These are phyloP conservation scores for Ampelomyces quisqualis DNA, from an alignment of 2,329 filamentous ascomycete genomes.

Conservation along the genomic window DNA sequence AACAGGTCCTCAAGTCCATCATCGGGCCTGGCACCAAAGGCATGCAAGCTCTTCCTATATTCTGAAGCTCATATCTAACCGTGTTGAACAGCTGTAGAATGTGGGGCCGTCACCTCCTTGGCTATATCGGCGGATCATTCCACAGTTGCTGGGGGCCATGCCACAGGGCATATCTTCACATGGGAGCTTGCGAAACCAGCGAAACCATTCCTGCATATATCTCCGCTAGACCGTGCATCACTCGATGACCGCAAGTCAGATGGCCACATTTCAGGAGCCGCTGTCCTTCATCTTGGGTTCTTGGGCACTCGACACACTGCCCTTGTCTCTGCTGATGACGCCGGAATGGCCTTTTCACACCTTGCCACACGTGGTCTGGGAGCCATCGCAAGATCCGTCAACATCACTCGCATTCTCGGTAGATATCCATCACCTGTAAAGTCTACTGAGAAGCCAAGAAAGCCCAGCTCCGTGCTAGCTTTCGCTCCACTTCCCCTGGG, in stretches of 20 bases:
- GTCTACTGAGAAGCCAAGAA: slow-evolving; percentile 66
- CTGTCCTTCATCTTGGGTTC: slow-evolving; percentile 90
- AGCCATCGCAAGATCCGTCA: slow-evolving; percentile 79
- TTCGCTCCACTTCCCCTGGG: slow-evolving; percentile 89
- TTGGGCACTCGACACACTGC: slow-evolving; percentile 91
- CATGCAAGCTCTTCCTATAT: slow-evolving; percentile 40
- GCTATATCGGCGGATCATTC: slow-evolving; percentile 93
- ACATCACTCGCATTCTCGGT: slow-evolving; percentile 85
- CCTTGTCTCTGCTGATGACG: slow-evolving; percentile 89
- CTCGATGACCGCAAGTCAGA: slow-evolving; percentile 68
- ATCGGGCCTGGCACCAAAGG: slow-evolving; percentile 92
- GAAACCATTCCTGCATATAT: slow-evolving; percentile 84
- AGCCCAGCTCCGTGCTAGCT: slow-evolving; percentile 91
- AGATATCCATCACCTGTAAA: slow-evolving; percentile 75
- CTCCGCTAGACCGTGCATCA: slow-evolving; percentile 68
- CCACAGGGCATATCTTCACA: slow-evolving; percentile 88
- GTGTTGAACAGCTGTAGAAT: slow-evolving; percentile 74
- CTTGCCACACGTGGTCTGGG: slow-evolving; percentile 89
- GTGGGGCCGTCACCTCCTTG: slow-evolving; percentile 80
- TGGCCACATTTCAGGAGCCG: slow-evolving; percentile 76
- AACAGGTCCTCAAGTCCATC: slow-evolving; percentile 90
- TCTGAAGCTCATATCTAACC: slow-evolving; percentile 30
- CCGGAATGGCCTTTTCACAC: slow-evolving; percentile 97
- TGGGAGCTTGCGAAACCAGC: slow-evolving; percentile 88
- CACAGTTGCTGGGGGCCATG: slow-evolving; percentile 87